phyloP scores from a whole-genome alignment of 1,284 basidiomycete genomes.

The Ceratobasidium sp. region DNA sequence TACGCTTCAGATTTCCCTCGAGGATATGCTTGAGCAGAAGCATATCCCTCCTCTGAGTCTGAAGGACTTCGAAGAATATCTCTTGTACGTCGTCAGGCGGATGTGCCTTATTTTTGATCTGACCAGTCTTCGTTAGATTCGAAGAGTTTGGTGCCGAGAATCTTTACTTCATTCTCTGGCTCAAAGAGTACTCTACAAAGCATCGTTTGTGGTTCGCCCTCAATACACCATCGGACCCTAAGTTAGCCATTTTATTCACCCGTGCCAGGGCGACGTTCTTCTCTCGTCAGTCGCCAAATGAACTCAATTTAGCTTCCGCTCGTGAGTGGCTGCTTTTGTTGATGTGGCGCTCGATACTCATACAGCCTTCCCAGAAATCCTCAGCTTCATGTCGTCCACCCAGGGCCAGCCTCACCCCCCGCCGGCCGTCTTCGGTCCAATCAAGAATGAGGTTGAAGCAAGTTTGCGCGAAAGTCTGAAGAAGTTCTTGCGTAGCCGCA shows the following conservation, averaged over 20 bases:
- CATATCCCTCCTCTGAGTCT: slow-evolving; percentile 37
- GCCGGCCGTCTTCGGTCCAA: slow-evolving; percentile 22
- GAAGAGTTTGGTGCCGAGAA: slow-evolving; percentile 46
- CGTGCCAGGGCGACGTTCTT: slow-evolving; percentile 47
- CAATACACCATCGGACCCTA: slow-evolving; percentile 13
- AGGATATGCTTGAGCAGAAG: slow-evolving; percentile 39
- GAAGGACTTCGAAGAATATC: slow-evolving; percentile 47
- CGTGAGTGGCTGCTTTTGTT: slow-evolving; percentile 2
- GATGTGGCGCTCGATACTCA: slow-evolving; percentile 14
- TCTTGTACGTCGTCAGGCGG: slow-evolving; percentile 16
- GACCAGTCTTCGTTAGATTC: slow-evolving; percentile 20
- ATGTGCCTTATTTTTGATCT: not conserved
- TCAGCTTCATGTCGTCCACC: slow-evolving; percentile 19
- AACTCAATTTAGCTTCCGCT: slow-evolving; percentile 36
- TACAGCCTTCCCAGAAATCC: slow-evolving; percentile 15
- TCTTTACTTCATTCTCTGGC: slow-evolving; percentile 47
- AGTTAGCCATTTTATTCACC: slow-evolving; percentile 45
- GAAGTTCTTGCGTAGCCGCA: slow-evolving; percentile 32
- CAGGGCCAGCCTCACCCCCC: slow-evolving; percentile 41
- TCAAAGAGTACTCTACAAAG: slow-evolving; percentile 42
- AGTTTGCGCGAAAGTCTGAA: slow-evolving; percentile 34
- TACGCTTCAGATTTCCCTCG: slow-evolving; percentile 19
- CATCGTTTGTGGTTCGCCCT: slow-evolving; percentile 40
- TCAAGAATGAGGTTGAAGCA: slow-evolving; percentile 31
- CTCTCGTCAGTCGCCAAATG: slow-evolving; percentile 27